phyloP scores from a whole-genome alignment of 768 basidiomycete genomes.

The Lactifluus rugatus region DNA sequence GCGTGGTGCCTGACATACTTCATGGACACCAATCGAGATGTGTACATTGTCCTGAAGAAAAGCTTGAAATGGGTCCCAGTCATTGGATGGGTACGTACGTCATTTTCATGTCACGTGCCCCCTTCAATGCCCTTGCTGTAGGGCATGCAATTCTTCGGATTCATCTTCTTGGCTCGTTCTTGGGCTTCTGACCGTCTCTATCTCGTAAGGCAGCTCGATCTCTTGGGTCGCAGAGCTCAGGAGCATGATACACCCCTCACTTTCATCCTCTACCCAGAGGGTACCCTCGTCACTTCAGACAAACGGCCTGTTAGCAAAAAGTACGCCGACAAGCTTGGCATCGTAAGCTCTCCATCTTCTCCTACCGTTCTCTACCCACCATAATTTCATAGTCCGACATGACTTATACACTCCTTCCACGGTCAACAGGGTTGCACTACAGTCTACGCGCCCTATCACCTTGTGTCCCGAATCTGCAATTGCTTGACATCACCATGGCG shows the following conservation, averaged over 20 bases:
- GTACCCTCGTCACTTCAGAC: slow-evolving; percentile 81
- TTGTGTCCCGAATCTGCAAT: slow-evolving; percentile 60
- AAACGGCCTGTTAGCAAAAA: slow-evolving; percentile 79
- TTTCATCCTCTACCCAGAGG: slow-evolving; percentile 90
- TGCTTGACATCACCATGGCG: slow-evolving; percentile 86
- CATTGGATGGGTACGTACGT: slow-evolving; percentile 66
- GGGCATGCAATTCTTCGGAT: slow-evolving; percentile 92
- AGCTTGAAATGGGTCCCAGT: slow-evolving; percentile 80
- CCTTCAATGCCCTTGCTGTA: slow-evolving; percentile 23
- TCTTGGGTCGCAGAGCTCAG: slow-evolving; percentile 61
- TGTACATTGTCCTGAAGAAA: slow-evolving; percentile 90
- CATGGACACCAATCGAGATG: slow-evolving; percentile 51
- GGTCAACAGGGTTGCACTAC: slow-evolving; percentile 85
- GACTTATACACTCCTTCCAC: slow-evolving; percentile 73
- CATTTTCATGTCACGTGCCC: not conserved
- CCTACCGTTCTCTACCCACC: not conserved
- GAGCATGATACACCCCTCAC: slow-evolving; percentile 61
- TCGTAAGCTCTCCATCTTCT: slow-evolving; percentile 45
- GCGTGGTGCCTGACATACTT: slow-evolving; percentile 78
- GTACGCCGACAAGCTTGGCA: slow-evolving; percentile 80
- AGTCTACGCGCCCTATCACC: slow-evolving; percentile 73
- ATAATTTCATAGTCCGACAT: slow-evolving; percentile 54
- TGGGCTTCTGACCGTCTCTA: slow-evolving; percentile 78
- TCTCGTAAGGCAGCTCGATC: slow-evolving; percentile 54
- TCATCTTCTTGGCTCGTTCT: slow-evolving; percentile 86